Conservation (phyloP, 2,329 filamentous ascomycete species). For the Microthyrium microscopicum region DNA sequence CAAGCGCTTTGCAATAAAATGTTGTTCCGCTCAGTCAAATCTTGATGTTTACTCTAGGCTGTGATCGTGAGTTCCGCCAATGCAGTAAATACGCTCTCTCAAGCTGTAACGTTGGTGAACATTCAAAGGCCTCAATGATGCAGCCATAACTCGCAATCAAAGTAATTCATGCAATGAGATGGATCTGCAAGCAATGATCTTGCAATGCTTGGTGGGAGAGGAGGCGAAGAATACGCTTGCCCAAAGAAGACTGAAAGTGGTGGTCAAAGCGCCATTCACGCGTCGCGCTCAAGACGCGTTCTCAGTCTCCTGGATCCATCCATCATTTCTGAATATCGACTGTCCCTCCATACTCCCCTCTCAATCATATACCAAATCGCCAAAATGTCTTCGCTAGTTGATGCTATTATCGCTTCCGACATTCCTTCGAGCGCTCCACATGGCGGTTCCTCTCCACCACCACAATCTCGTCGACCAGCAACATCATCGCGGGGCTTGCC, state of each 20-base stretch:
- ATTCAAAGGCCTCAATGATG: no score
- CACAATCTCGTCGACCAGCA: conserved; percentile 14
- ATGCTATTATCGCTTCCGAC: conserved; percentile 33
- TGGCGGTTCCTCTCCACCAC: conserved; percentile 14
- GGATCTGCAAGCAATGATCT: no score
- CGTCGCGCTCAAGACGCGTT: not conserved
- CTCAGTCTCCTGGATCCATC: not conserved
- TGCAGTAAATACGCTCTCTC: no score
- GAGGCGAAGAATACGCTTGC: not conserved
- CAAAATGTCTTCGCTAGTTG: conserved; percentile 34
- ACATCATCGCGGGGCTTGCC: conserved; percentile 31
- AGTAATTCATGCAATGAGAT: no score
- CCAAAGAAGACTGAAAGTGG: not conserved
- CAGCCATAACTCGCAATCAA: no score
- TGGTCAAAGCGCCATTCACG: not conserved
- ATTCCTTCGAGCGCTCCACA: conserved; percentile 16
- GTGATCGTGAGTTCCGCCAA: no score
- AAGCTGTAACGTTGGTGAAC: no score
- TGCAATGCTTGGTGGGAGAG: not conserved
- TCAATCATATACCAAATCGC: not conserved
- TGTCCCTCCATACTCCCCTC: not conserved
- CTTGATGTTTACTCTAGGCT: no score
- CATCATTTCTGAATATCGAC: not conserved
- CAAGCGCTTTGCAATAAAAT: no score
- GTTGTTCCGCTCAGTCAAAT: no score